phyloP scores from a whole-genome alignment of 2,329 filamentous ascomycete genomes.

The Colletotrichum sp. region DNA sequence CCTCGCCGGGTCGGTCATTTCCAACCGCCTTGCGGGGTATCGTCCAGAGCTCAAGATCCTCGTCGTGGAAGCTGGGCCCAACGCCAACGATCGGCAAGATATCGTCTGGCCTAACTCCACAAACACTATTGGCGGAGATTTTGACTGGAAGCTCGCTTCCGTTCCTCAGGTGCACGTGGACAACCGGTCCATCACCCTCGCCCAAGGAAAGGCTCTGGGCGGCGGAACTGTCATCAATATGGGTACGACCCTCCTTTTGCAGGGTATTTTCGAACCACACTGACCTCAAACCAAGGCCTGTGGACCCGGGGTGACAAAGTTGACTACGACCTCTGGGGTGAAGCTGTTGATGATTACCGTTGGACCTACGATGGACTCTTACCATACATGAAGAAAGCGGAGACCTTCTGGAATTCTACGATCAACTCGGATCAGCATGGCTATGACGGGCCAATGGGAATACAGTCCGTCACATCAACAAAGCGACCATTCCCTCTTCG shows the following conservation, averaged over 20 bases:
- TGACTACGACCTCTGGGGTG: constrained; percentile 52
- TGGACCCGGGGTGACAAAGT: constrained; percentile 47
- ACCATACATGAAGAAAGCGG: constrained; percentile 48
- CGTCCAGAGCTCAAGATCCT: constrained; percentile 35
- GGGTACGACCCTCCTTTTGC: constrained; percentile 15
- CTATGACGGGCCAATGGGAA: constrained; percentile 39
- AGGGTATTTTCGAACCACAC: background rate
- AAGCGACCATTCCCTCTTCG: constrained; percentile 43
- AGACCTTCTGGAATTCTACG: constrained; percentile 31
- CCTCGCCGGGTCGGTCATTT: constrained; percentile 39
- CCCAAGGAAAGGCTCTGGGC: constrained; percentile 43
- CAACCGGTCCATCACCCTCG: constrained; percentile 28
- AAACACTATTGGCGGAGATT: constrained; percentile 31
- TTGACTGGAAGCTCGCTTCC: constrained; percentile 40
- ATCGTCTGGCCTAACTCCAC: constrained; percentile 31
- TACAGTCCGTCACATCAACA: constrained; percentile 32
- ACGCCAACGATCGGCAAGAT: constrained; percentile 30
- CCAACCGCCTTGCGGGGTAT: constrained; percentile 32
- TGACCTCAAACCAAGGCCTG: constrained; percentile 26
- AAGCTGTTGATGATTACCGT: constrained; percentile 35
- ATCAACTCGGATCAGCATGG: constrained; percentile 40
- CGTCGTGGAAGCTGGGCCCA: constrained; percentile 42
- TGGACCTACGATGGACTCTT: constrained; percentile 52
- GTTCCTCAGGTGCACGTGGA: constrained; percentile 31
- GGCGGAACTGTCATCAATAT: constrained; percentile 47